Evolutionary conservation across 1,284 basidiomycete species (phyloP), one percentile per base, ranked within the genome.

Genomic region (Meripilus lineatus): DNA sequence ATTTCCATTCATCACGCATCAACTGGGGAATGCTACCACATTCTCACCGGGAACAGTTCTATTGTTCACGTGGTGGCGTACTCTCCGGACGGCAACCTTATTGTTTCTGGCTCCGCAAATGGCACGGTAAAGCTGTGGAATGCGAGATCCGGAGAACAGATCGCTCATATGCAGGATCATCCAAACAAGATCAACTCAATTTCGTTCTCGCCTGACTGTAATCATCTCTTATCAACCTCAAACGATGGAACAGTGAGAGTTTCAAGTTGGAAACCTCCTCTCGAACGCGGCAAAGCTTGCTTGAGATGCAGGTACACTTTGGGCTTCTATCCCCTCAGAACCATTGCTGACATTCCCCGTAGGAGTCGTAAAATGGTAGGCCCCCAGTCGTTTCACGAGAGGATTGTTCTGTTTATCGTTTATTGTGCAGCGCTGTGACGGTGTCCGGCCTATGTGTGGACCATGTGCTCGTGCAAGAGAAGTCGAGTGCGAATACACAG

Each of bases 381-480:
- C n/a, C n/a, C n/a, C n/a, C n/a, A n/a, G n/a, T n/a, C n/a, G n/a
- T n/a, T n/a, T n/a, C n/a, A n/a, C n/a, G n/a, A n/a, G n/a, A n/a
- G n/a, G n/a, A n/a, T 47, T 38, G 4, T 5, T 6, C 15, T 15
- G n/a, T 11, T 4, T 15, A 7, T n/a, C 17, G 20, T 11, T 15
- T n/a, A n/a, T n/a, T n/a, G n/a, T n/a, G n/a, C 30, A 64, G 62
- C 47, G 58, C 24, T 64, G 62, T 46, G 62, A 64, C 45, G 61
- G 61, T 11, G 49, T 42, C 11, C 53, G 54, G 8, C 62, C 62
- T 5, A 55, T 57, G 2, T 64, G 62, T 34, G 45, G 49, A 13
- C 62, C 58, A 40, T 64, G 62, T 42, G 43, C 49, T 5, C 54
- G 56, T 18, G 52, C 58, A 1, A 52, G 58, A 34, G 45, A 55